Base-by-base conservation (phyloP, 108 stramenopile species). In the Skeletonema marinoi region DNA sequence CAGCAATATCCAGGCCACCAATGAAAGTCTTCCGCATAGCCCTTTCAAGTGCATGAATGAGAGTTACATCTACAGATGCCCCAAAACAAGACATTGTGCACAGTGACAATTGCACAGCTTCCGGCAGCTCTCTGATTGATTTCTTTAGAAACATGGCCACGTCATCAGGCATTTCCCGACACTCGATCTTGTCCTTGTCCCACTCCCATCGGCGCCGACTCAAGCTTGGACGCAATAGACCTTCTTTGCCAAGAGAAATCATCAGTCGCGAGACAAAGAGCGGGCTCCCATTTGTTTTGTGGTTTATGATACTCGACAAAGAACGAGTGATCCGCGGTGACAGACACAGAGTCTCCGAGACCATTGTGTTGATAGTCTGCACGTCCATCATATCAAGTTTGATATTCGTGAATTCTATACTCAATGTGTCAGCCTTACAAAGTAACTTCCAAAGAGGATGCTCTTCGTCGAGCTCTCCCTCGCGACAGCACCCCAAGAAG, bases 241-340 rank as follows among this genome's bases (percentile, higher is more conserved):
- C 44, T 25, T 73, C 62, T 13, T 42, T 35, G 30, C 60, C 31
- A 14, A 73, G 31, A 13, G 71, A 73, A 32, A 64, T 42, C 8
- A 73, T 36, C n/a, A 73, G 35, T 32, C 60, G 71, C 3, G 44
- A 48, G n/a, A 73, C 14, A 30, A 73, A 73, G 12, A 73, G 42
- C 10, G 62, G 62, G 44, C 63, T 73, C 17, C 71, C 71, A 33
- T 51, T 73, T 36, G 71, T 73, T 32, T 73, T 73, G 36, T 41
- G 36, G 71, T 61, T 64, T 2, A 73, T 62, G 0, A 73, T 48
- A 12, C 48, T 30, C 2, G 71, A 64, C 29, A 73, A 42, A 32
- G 71, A 17, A 29, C 62, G 13, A 8, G 60, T 60, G 0, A 73
- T 2, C 3, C 71, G 71, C 4, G 71, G 71, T 63, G 62, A 63